phyloP scores from a whole-genome alignment of 441 rosid species.

The Mallotus repandus region DNA sequence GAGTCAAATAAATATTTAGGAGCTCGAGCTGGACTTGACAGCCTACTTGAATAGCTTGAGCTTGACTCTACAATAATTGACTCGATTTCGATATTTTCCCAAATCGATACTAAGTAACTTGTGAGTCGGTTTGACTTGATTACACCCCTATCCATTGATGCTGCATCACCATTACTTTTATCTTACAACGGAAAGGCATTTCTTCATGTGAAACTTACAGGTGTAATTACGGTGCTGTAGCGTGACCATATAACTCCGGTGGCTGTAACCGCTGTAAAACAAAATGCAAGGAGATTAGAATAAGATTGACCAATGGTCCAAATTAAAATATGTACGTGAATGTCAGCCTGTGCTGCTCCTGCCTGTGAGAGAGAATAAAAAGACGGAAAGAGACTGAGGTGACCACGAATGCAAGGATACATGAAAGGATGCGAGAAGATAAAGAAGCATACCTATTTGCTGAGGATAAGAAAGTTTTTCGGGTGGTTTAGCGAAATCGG shows the following conservation, averaged over 20 bases:
- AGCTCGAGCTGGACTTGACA: too few species aligned
- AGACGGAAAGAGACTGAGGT: background rate
- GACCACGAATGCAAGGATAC: background rate
- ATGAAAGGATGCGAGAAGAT: background rate
- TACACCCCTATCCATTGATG: too few species aligned
- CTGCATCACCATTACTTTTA: background rate
- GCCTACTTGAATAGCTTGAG: too few species aligned
- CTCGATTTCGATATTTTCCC: too few species aligned
- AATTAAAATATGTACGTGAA: too few species aligned
- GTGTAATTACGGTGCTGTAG: constrained; percentile 89
- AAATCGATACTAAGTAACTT: too few species aligned
- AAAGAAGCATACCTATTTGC: constrained; percentile 57
- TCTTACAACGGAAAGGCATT: constrained; percentile 1
- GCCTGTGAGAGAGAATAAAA: background rate
- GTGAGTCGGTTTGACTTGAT: too few species aligned
- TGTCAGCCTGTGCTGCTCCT: too few species aligned
- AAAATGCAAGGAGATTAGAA: constrained; percentile 4
- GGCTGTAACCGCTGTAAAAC: constrained; percentile 70
- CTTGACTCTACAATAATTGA: too few species aligned
- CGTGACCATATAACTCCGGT: constrained; percentile 95
- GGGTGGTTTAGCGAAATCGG: constrained; percentile 80
- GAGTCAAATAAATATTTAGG: too few species aligned
- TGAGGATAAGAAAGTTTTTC: constrained; percentile 92
- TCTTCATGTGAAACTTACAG: constrained; percentile 51
- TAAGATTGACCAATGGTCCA: background rate